phyloP scores from a whole-genome alignment of 345 rosid genomes.

The Eucalyptus camaldulensis region DNA sequence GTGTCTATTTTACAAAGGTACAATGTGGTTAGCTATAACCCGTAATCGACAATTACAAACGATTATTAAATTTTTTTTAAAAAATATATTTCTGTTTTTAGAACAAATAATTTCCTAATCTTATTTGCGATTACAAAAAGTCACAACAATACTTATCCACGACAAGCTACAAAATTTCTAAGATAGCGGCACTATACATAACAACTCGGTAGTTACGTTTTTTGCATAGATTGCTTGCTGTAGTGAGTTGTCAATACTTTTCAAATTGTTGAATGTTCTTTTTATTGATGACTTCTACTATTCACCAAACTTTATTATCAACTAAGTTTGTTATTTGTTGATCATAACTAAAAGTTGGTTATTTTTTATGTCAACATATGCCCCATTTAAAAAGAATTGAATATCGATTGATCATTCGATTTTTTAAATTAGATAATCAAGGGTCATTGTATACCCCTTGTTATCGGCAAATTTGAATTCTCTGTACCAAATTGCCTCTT shows the following conservation, averaged over 20 bases:
- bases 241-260: background rate
- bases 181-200: background rate
- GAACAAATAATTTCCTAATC: background rate
- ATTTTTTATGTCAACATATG: background rate
- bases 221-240: background rate
- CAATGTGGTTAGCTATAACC: background rate
- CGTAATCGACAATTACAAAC: background rate
- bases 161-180: background rate
- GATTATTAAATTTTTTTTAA: too few relatives aligned
- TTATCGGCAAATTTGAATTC: background rate
- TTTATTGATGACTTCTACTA: background rate
- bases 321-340: background rate
- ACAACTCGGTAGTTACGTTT: background rate
- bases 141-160: background rate
- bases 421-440: background rate
- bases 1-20: background rate
- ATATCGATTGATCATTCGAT: background rate
- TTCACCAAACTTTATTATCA: background rate
- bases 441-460: background rate
- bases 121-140: background rate
- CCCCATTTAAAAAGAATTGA: background rate
- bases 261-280: background rate
- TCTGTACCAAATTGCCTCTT: background rate
- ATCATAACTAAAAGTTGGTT: background rate
- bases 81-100: background rate